A percentile compares a stretch with the other conserved stretches of the same genome.
Evolutionary conservation across 2,329 filamentous ascomycete genomes (phyloP).

Genomic region (Ophiosphaerella narmari): DNA sequence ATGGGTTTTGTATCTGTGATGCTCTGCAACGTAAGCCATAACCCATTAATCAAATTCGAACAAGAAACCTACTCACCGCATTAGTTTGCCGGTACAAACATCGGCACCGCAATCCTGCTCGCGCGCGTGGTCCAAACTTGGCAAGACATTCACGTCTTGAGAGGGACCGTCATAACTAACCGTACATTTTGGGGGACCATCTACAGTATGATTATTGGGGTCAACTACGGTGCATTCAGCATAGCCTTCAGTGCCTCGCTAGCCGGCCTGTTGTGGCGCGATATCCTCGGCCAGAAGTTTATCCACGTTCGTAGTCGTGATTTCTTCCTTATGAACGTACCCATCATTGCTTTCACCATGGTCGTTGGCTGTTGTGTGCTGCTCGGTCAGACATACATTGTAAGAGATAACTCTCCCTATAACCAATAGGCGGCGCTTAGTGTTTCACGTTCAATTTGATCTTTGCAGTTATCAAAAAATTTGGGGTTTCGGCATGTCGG

Average conservation of each 20-base stretch:
- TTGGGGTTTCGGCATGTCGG: too few species aligned
- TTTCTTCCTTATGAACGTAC: constrained; percentile 70
- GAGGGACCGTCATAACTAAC: constrained; percentile 59
- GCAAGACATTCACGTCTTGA: constrained; percentile 61
- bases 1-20: constrained; percentile 76
- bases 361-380: constrained; percentile 65
- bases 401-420: constrained; percentile 40
- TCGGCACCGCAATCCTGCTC: constrained; percentile 74
- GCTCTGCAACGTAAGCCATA: constrained; percentile 68
- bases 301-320: constrained; percentile 67
- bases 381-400: constrained; percentile 67
- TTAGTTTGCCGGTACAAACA: constrained; percentile 77
- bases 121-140: constrained; percentile 72
- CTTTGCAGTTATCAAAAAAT: too few species aligned
- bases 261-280: constrained; percentile 73
- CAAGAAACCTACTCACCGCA: not conserved
- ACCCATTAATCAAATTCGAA: not conserved
- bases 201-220: constrained; percentile 74
- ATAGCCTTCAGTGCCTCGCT: constrained; percentile 73
- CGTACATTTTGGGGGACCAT: constrained; percentile 75
- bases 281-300: constrained; percentile 70
- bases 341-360: constrained; percentile 73
- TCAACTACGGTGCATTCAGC: constrained; percentile 77
- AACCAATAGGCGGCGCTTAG: not conserved
- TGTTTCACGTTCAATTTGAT: too few species aligned